Percentiles rank a stretch among this genome's conserved stretches.
Conservation (phyloP, 2,329 filamentous ascomycete species). For the Didymellaceae sp. region DNA sequence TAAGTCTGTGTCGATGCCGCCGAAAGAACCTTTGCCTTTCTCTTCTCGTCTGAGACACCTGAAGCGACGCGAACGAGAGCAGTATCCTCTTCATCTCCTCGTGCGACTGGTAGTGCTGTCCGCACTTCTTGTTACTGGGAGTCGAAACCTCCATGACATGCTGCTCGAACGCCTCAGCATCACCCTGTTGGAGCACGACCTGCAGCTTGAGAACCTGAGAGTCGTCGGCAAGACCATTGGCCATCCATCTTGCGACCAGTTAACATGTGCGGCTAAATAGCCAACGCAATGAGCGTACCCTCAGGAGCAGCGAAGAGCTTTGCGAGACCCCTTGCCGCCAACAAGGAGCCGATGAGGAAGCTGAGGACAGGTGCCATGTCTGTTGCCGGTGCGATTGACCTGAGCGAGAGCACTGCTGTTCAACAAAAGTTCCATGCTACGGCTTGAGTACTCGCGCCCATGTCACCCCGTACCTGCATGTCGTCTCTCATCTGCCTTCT, state of each 20-base stretch:
- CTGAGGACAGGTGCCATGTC: conserved; percentile 33
- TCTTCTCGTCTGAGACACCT: no score
- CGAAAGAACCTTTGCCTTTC: no score
- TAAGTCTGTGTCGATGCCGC: no score
- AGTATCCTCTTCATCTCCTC: conserved; percentile 54
- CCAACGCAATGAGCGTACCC: conserved; percentile 19
- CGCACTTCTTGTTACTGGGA: conserved; percentile 56
- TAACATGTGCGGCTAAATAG: no score
- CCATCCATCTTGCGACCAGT: conserved; percentile 33
- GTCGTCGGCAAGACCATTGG: conserved; percentile 25
- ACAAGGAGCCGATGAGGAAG: conserved; percentile 32
- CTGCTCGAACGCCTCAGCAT: conserved; percentile 48
- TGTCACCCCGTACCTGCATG: conserved; percentile 1
- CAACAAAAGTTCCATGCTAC: background rate
- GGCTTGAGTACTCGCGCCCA: conserved; percentile 16
- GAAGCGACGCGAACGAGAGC: no score
- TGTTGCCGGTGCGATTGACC: conserved; percentile 18
- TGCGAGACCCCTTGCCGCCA: conserved; percentile 30
- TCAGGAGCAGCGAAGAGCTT: conserved; percentile 32
- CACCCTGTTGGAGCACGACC: conserved; percentile 40
- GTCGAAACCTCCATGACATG: conserved; percentile 53
- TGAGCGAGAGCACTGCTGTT: conserved; percentile 18
- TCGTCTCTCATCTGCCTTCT: conserved; percentile 16
- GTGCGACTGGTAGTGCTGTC: conserved; percentile 54
- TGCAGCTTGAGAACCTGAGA: conserved; percentile 36